Conservation (phyloP, 495 filamentous ascomycete species). For the Penicillium psychrofluorescens region DNA sequence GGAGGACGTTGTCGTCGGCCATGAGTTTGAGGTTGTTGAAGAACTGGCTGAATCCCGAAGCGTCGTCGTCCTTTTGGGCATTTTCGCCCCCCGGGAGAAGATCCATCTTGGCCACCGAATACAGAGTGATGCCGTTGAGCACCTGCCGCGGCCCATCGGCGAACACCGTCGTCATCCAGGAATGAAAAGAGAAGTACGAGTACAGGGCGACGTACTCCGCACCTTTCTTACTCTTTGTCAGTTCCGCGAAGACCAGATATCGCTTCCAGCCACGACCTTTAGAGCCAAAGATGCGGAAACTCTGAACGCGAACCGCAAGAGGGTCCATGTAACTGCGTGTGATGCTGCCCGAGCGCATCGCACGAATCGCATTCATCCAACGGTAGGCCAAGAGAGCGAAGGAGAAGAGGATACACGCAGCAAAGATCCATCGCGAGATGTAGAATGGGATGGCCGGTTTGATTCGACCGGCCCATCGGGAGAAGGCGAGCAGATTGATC, state of each 20-base stretch:
- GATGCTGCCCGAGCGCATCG: conserved; percentile 78
- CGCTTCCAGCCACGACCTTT: conserved; percentile 68
- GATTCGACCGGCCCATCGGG: conserved; percentile 60
- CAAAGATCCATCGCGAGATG: conserved; percentile 84
- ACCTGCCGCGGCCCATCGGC: conserved; percentile 87
- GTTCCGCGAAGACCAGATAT: conserved; percentile 85
- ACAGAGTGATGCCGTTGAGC: conserved; percentile 82
- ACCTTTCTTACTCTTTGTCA: conserved; percentile 88
- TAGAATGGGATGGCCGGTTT: conserved; percentile 60
- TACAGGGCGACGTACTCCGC: conserved; percentile 88
- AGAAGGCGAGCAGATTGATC: conserved; percentile 79
- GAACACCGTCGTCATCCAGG: conserved; percentile 80
- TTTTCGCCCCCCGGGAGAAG: conserved; percentile 54
- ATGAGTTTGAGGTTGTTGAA: conserved; percentile 70
- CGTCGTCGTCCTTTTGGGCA: conserved; percentile 40
- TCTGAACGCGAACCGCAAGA: conserved; percentile 73
- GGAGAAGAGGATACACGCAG: conserved; percentile 79
- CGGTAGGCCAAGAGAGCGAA: conserved; percentile 70
- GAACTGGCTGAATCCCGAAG: conserved; percentile 50
- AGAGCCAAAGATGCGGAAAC: conserved; percentile 55
- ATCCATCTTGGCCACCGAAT: conserved; percentile 65
- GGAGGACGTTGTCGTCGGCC: conserved; percentile 60
- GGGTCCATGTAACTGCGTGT: conserved; percentile 85
- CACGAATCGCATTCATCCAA: conserved; percentile 66
- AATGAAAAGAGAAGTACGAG: conserved; percentile 90